Evolutionary conservation across 129 eudicot genomes (phyloP), one percentile per base, ranked within the genome.

Genomic region (Heracleum sosnowskyi): DNA sequence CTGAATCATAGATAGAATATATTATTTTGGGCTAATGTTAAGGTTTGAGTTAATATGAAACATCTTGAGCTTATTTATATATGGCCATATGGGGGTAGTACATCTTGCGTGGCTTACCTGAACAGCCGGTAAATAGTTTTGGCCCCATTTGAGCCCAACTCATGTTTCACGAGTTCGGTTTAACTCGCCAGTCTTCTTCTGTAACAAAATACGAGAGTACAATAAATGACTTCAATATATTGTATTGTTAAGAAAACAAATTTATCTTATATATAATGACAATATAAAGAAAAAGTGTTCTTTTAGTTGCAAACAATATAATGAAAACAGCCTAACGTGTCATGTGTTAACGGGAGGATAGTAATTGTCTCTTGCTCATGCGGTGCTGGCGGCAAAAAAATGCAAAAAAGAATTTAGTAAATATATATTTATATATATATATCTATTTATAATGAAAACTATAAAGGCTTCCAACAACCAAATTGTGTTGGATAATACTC

Each of bases 41-140:
- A 53, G 79, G 69, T 26, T 13, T 64, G 71, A 64, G 37, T 29
- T 64, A 0, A 12, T 1, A 28, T 64, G 39, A 29, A 31, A 29
- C 22, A 64, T 12, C 70, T 55, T 24, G 37, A 63, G 70, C 36
- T 31, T 63, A 29, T 20, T 26, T 28, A 26, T 63, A 63, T 63
- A 63, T 12, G 36, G 70, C 39, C 33, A 57, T 22, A 2, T 57
- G 66, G 20, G 24, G 8, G 71, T 64, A 15, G 71, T 4, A 5
- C 42, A 41, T 24, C 47, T 39, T 33, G 46, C 34, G 13, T 39
- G 75, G 49, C 75, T 71, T 71, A 71, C 75, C 75, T 71, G 31
- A 71, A 71, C 34, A 71, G 75, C 75, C 49, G 75, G 75, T 71
- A 71, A 16, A 69, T 2, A 55, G 64, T 55, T 35, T 15, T 69